A percentile compares a stretch with the other conserved stretches of the same genome.
phyloP scores from a whole-genome alignment of 805 yeast species.

The Lipomyces kockii region DNA sequence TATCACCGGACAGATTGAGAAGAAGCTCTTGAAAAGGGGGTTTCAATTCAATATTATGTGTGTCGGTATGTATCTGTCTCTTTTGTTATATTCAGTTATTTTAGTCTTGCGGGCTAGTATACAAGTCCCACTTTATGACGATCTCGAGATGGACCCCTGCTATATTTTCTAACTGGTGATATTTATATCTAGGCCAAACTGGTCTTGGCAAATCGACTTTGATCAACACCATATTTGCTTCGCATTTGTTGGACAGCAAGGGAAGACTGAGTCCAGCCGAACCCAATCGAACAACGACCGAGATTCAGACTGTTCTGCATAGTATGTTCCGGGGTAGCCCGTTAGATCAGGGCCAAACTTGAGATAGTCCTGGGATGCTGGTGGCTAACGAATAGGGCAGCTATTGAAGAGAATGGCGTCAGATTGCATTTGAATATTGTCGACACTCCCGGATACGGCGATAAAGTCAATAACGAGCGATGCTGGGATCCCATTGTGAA shows the following conservation, averaged over 20 bases:
- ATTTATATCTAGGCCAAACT: conserved; percentile 53
- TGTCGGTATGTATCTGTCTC: conserved; percentile 56
- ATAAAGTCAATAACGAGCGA: conserved; percentile 75
- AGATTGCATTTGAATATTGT: conserved; percentile 82
- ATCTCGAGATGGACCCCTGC: not conserved
- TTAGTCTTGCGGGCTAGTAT: not conserved
- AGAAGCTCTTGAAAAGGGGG: conserved; percentile 86
- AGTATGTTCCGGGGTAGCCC: conserved; percentile 17
- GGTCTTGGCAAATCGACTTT: conserved; percentile 95
- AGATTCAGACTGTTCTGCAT: conserved; percentile 42
- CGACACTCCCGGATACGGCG: conserved; percentile 98
- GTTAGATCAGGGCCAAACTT: not conserved
- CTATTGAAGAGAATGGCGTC: conserved; percentile 83
- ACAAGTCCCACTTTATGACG: not conserved
- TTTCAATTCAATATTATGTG: conserved; percentile 93
- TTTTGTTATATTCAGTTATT: not conserved
- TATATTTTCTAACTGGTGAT: not conserved
- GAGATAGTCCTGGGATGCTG: not conserved
- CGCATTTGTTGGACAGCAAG: conserved; percentile 72
- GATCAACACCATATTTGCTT: conserved; percentile 85
- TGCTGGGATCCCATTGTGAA: conserved; percentile 91
- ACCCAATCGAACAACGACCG: conserved; percentile 74
- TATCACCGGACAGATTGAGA: conserved; percentile 93
- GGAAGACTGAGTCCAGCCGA: conserved; percentile 72
- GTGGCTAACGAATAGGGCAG: conserved; percentile 29